These are phyloP conservation scores for Pleurotus cornucopiae DNA, from an alignment of 768 basidiomycete genomes.

Conservation along the genomic window DNA sequence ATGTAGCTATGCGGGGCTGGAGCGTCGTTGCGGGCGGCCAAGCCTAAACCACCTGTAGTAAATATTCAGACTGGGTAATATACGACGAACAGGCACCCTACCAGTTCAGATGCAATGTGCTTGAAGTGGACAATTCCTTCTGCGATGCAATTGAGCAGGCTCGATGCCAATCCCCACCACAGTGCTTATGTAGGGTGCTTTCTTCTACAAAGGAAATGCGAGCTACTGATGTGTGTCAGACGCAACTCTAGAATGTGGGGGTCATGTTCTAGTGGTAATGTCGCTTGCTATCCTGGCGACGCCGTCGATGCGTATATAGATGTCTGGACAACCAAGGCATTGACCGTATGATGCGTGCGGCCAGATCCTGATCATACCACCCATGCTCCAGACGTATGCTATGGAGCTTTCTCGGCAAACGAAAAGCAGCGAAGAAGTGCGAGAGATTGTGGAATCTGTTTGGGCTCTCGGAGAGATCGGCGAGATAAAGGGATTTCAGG, in stretches of 20 bases:
- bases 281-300: not conserved
- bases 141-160: too few relatives aligned
- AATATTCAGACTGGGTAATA: too few relatives aligned
- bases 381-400: slow-evolving; percentile 38
- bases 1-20: too few relatives aligned
- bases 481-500: slow-evolving; percentile 42
- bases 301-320: not conserved
- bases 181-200: too few relatives aligned
- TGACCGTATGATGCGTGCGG: slow-evolving; percentile 28
- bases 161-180: too few relatives aligned
- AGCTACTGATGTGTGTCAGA: not conserved
- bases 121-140: too few relatives aligned
- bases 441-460: slow-evolving; percentile 38
- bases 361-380: slow-evolving; percentile 41
- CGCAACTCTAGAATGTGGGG: not conserved
- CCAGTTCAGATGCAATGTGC: too few relatives aligned
- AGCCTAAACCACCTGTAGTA: too few relatives aligned
- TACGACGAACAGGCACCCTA: too few relatives aligned
- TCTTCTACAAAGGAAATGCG: too few relatives aligned
- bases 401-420: slow-evolving; percentile 34
- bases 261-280: not conserved
- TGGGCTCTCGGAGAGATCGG: slow-evolving; percentile 33
- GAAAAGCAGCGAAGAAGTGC: slow-evolving; percentile 42
- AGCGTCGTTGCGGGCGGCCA: too few relatives aligned
- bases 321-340: slow-evolving; percentile 11